phyloP scores from a whole-genome alignment of 2,329 filamentous ascomycete species.

The Amylocarpus encephaloides region DNA sequence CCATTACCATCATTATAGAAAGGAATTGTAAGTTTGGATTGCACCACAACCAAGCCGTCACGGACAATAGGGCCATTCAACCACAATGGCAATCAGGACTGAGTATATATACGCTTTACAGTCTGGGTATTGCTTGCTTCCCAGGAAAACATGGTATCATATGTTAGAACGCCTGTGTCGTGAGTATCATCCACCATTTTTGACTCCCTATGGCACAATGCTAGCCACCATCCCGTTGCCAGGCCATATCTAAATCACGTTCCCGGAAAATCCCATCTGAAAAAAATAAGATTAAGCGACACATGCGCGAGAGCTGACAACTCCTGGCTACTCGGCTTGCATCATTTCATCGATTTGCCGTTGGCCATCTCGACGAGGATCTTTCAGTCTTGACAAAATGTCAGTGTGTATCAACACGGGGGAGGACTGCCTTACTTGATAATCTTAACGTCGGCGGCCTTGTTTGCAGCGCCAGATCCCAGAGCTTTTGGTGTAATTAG shows the following conservation, averaged over 20 bases:
- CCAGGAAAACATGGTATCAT: too few relatives aligned
- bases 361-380: conserved; percentile 49
- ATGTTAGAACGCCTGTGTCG: neutral
- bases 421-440: conserved; percentile 50
- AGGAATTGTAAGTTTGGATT: too few relatives aligned
- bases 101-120: too few relatives aligned
- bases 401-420: conserved; percentile 3
- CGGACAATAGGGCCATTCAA: too few relatives aligned
- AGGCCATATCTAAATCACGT: too few relatives aligned
- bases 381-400: conserved; percentile 41
- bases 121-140: too few relatives aligned
- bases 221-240: conserved; percentile 1
- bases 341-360: conserved; percentile 25
- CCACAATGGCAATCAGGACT: too few relatives aligned
- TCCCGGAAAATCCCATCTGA: neutral
- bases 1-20: too few relatives aligned
- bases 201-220: neutral
- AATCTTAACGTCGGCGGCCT: conserved; percentile 68
- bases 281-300: too few relatives aligned
- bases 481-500: conserved; percentile 93
- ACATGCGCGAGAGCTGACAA: neutral
- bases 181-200: neutral
- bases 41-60: too few relatives aligned
- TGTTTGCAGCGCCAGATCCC: conserved; percentile 46
- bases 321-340: conserved; percentile 1